Base-by-base conservation (phyloP, 805 yeast genomes). In the Lipomyces chichibuensis region DNA sequence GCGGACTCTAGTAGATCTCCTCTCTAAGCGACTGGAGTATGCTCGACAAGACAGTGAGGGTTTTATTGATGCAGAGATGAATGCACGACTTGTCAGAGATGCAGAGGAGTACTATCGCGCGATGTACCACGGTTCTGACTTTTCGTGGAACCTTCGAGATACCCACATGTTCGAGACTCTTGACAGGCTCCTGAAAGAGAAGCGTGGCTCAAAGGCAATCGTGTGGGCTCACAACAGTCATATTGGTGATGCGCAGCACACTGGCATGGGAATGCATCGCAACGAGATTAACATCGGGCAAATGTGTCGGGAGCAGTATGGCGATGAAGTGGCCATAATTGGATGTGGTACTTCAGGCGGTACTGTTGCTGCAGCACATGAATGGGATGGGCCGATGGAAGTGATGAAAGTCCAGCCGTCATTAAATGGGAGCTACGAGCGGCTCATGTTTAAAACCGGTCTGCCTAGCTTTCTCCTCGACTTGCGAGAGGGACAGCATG, bases 201-300 rank as follows among this genome's bases (percentile, higher is more conserved):
- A 23, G 25, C 4, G 59, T n/a, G 59, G 59, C 46, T 32, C 59
- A 23, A 56, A 37, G 46, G 59, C 59, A 7, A 17, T 56, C n/a
- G 59, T 56, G 46, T 56, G 59, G 59, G 59, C 59, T 13, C 59
- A 32, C 46, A 56, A 56, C 59, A 56, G 59, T 37, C 59, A 56
- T 23, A 17, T 56, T 33, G 59, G 59, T 20, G 59, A 56, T 27
- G 59, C 59, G 14, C 39, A 37, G 46, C 23, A 32, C 59, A 56
- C 59, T 6, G 46, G 59, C 43, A 56, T 56, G 59, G 46, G 59
- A 9, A 33, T 32, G 59, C 46, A 56, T 32, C 59, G 59, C 39
- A 37, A 37, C 59, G 59, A 56, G 25, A 32, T 56, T 9, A 56
- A 56, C 23, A 37, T 56, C 1, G 59, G 59, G 13, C 59, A 56